phyloP scores from a whole-genome alignment of 257 asterid genomes.

The Thymus quinquecostatus region DNA sequence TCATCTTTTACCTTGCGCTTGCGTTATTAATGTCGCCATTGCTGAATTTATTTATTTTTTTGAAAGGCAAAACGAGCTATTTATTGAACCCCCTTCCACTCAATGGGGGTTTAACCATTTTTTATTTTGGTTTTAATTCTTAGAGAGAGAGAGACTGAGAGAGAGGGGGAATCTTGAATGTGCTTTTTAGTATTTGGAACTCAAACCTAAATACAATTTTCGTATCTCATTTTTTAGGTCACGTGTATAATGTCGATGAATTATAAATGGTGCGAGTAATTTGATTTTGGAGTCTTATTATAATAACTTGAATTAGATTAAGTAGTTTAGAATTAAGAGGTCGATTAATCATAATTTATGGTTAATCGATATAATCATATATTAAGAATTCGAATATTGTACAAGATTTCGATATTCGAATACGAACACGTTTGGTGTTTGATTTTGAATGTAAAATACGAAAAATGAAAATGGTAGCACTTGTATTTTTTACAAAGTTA shows the following conservation, averaged over 20 bases:
- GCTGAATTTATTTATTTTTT: not conserved
- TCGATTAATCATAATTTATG: no score
- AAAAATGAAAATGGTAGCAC: no score
- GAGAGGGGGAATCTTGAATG: not conserved
- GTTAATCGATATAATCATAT: no score
- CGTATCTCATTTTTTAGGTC: not conserved
- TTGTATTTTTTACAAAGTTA: no score
- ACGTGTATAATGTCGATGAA: not conserved
- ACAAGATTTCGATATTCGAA: no score
- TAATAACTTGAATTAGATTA: no score
- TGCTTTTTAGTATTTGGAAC: not conserved
- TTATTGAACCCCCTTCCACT: conserved; percentile 27
- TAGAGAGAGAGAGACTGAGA: not conserved
- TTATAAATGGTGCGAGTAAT: no score
- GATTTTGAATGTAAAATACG: no score
- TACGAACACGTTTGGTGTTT: no score
- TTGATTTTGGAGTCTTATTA: no score
- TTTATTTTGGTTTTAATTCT: not conserved
- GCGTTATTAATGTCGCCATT: conserved; percentile 36
- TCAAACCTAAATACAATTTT: not conserved
- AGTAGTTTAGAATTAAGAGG: no score
- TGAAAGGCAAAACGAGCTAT: conserved; percentile 25
- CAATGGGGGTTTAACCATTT: conserved; percentile 23
- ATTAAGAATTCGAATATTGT: no score
- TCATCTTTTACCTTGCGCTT: conserved; percentile 39